These are phyloP conservation scores for Fragaria vesca DNA, from an alignment of 306 rosid species.

Conservation along the genomic window DNA sequence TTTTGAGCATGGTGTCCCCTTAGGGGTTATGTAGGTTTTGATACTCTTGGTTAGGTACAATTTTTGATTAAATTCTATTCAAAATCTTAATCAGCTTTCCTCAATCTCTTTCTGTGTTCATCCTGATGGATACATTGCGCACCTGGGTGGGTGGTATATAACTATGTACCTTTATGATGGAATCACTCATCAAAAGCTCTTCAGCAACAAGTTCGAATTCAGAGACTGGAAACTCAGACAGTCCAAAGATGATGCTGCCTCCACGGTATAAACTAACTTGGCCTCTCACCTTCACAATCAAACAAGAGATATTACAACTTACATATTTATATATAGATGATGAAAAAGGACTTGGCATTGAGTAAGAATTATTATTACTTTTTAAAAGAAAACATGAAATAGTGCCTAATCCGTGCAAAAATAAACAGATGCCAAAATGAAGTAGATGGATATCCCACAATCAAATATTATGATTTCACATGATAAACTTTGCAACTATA, in stretches of 20 bases:
- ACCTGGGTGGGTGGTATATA: background rate
- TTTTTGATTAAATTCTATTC: background rate
- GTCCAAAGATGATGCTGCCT: slow-evolving; percentile 89
- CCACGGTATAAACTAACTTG: slow-evolving; percentile 84
- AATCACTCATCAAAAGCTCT: slow-evolving; percentile 98
- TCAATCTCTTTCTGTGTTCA: background rate
- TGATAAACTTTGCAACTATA: background rate
- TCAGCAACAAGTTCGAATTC: slow-evolving; percentile 99
- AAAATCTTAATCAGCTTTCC: background rate
- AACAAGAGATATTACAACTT: slow-evolving; percentile 12
- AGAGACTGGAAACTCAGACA: slow-evolving; percentile 85
- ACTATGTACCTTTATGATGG: slow-evolving; percentile 66
- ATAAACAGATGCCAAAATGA: background rate
- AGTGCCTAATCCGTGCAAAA: background rate
- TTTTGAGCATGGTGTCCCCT: background rate
- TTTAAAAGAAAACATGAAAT: background rate
- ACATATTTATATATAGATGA: background rate
- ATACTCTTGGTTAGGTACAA: background rate
- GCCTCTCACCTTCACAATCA: slow-evolving; percentile 85
- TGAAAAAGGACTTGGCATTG: background rate
- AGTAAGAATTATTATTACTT: background rate
- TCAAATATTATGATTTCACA: background rate
- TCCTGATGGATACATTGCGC: background rate
- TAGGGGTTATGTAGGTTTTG: background rate
- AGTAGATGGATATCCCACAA: background rate